These are phyloP conservation scores for Alopecurus myosuroides DNA, from an alignment of 176 grass and related monocot species.

Conservation along the genomic window DNA sequence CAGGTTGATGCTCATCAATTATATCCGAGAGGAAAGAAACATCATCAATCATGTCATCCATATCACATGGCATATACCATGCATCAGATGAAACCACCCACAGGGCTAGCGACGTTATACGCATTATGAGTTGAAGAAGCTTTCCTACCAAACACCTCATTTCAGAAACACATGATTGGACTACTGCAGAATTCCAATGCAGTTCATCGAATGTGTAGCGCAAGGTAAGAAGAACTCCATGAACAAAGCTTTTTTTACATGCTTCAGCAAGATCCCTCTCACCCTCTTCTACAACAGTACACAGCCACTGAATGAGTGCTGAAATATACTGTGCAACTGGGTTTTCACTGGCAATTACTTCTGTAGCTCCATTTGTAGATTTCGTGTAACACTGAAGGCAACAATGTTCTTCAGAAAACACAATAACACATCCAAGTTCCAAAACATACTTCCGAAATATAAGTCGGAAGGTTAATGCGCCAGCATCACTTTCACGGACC, in stretches of 20 bases:
- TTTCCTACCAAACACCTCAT: conserved; percentile 73
- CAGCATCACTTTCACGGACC: conserved; percentile 98
- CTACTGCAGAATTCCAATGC: conserved; percentile 69
- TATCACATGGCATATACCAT: conserved; percentile 85
- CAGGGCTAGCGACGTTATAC: conserved; percentile 76
- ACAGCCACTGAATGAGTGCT: conserved; percentile 79
- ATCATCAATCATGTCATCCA: conserved; percentile 83
- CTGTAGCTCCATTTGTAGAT: conserved; percentile 33
- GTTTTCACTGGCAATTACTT: conserved; percentile 34
- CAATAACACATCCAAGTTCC: conserved; percentile 68
- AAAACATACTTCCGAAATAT: conserved; percentile 96
- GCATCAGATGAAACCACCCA: conserved; percentile 96
- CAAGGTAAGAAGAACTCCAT: conserved; percentile 88
- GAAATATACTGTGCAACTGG: conserved; percentile 71
- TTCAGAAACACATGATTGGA: conserved; percentile 59
- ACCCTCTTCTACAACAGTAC: conserved; percentile 70
- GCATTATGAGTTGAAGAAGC: conserved; percentile 85
- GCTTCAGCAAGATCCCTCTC: conserved; percentile 84
- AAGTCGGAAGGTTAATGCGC: conserved; percentile 86
- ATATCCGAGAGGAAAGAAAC: conserved; percentile 57
- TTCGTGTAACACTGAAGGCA: conserved; percentile 46
- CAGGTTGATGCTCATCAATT: conserved; percentile 50
- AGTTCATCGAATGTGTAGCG: conserved; percentile 97
- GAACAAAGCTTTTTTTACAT: conserved; percentile 91
- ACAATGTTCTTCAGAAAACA: conserved; percentile 52